Base-by-base conservation (phyloP, 2,329 filamentous ascomycete genomes). In the Xylariaceae sp. region DNA sequence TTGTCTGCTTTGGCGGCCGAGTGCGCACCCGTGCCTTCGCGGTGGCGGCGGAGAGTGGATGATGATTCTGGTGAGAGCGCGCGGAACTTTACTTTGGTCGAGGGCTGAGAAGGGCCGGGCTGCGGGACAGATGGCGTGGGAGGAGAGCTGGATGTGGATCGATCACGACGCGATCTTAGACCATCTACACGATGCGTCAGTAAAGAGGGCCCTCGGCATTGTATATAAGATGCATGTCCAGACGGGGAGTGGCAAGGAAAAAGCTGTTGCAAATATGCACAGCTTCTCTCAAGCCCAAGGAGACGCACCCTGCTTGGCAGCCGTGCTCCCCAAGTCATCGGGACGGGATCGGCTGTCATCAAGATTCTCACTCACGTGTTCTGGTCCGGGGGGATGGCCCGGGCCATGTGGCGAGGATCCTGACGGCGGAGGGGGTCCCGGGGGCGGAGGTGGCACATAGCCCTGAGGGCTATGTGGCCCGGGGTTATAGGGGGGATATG, bases 251-350 rank as follows among this genome's bases (percentile, higher is more conserved):
- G n/a, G n/a, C n/a, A n/a, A n/a, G n/a, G n/a, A n/a, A n/a, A n/a
- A n/a, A n/a, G n/a, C n/a, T n/a, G n/a, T n/a, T n/a, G n/a, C n/a
- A n/a, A n/a, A n/a, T n/a, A n/a, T n/a, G n/a, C n/a, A n/a, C n/a
- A n/a, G n/a, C n/a, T n/a, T 15, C n/a, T 21, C 25, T 23, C 39
- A 46, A 46, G 45, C 48, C 49, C 47, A 51, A 49, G 41, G 47
- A 49, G 45, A 55, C 54, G 51, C 54, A 57, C 54, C 53, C 50
- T 55, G 45, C 47, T 50, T 43, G 49, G 41, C 45, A 52, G 47
- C 42, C 37, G 45, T 42, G 44, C 51, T 50, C 49, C 43, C 43
- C 41, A 46, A 43, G 39, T 31, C 36, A 43, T 46, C 40, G 37
- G 38, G 46, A 44, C 43, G 42, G 46, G 45, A 38, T 37, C 38